Conservation (phyloP, 2,329 filamentous ascomycete genomes). For the Hymenoscyphus linearis region DNA sequence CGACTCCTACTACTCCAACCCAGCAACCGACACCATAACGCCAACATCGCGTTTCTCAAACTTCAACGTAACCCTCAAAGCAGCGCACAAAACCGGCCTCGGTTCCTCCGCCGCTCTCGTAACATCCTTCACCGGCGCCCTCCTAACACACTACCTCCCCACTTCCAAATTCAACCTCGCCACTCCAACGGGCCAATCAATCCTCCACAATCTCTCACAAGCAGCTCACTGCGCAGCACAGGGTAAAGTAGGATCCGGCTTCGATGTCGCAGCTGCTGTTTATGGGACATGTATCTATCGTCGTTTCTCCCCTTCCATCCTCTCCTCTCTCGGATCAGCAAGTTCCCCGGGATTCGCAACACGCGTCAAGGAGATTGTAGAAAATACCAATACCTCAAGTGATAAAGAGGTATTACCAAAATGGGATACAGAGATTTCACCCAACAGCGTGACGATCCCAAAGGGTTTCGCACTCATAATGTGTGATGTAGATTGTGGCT, state of each 20-base stretch:
- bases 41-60: slow-evolving; percentile 56
- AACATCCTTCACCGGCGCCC: slow-evolving; percentile 73
- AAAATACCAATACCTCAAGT: slow-evolving; percentile 45
- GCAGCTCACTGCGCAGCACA: slow-evolving; percentile 92
- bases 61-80: slow-evolving; percentile 68
- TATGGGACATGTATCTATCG: slow-evolving; percentile 88
- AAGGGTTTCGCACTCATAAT: slow-evolving; percentile 73
- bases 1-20: slow-evolving; percentile 91
- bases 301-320: slow-evolving; percentile 79
- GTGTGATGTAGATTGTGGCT: slow-evolving; percentile 94
- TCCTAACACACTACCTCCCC: slow-evolving; percentile 72
- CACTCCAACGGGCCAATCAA: slow-evolving; percentile 47
- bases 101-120: slow-evolving; percentile 93
- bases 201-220: slow-evolving; percentile 89
- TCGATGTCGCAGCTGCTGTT: slow-evolving; percentile 89
- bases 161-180: slow-evolving; percentile 49
- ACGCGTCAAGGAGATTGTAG: slow-evolving; percentile 60
- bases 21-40: slow-evolving; percentile 34
- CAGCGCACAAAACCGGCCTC: slow-evolving; percentile 91
- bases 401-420: slow-evolving; percentile 36
- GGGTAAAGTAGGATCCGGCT: slow-evolving; percentile 92
- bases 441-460: slow-evolving; percentile 67
- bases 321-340: slow-evolving; percentile 62
- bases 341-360: slow-evolving; percentile 62
- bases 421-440: slow-evolving; percentile 78